A percentile compares a stretch with the other conserved stretches of the same genome.
These are phyloP conservation scores for Phytopythium vexans DNA, from an alignment of 352 stramenopile species.

Conservation along the genomic window DNA sequence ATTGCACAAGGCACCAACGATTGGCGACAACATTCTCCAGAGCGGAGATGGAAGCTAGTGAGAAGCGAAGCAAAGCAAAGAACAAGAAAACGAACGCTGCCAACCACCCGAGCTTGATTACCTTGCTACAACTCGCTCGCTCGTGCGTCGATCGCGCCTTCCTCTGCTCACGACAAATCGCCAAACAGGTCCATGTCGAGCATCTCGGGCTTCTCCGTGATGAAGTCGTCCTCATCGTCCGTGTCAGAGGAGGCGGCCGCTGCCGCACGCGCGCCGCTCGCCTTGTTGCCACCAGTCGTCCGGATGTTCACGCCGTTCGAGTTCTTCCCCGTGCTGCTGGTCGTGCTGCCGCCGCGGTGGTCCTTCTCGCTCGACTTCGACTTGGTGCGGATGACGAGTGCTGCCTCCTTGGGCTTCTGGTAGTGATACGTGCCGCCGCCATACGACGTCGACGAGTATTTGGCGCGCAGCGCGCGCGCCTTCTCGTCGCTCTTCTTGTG, in stretches of 20 bases:
- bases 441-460: slow-evolving; percentile 38
- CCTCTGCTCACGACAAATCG: slow-evolving; percentile 19
- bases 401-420: slow-evolving; percentile 72
- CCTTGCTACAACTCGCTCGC: too few relatives aligned
- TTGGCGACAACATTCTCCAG: too few relatives aligned
- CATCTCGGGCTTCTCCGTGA: slow-evolving; percentile 31
- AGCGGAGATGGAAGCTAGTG: too few relatives aligned
- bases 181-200: slow-evolving; percentile 48
- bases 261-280: background rate
- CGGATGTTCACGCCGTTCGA: slow-evolving; percentile 60
- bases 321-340: slow-evolving; percentile 48
- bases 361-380: slow-evolving; percentile 53
- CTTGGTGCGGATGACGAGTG: slow-evolving; percentile 76
- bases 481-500: slow-evolving; percentile 62
- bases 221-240: slow-evolving; percentile 66
- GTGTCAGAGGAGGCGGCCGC: slow-evolving; percentile 56
- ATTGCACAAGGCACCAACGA: too few relatives aligned
- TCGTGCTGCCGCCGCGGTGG: slow-evolving; percentile 44
- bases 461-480: slow-evolving; percentile 31
- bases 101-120: too few relatives aligned
- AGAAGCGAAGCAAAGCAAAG: too few relatives aligned
- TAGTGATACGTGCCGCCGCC: slow-evolving; percentile 53
- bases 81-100: too few relatives aligned
- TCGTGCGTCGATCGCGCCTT: too few relatives aligned
- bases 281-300: slow-evolving; percentile 19